Evolutionary conservation across 2,329 filamentous ascomycete species (phyloP), one percentile per base, ranked within the genome.

Genomic region (Cladosporium oxysporum): DNA sequence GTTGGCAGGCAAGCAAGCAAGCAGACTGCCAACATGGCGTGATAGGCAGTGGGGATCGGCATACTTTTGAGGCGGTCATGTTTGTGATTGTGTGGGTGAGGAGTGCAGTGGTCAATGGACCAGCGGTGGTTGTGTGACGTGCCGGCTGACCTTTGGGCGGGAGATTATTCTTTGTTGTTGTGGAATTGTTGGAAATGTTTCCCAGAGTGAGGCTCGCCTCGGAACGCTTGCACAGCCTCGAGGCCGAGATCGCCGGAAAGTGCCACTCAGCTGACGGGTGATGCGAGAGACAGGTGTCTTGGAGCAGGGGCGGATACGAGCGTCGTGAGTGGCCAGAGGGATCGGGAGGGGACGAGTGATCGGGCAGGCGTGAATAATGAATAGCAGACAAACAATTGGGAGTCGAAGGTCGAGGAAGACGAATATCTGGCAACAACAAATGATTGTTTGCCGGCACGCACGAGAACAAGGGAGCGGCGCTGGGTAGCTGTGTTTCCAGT

Each of bases 41-140:
- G 47, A 68, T 66, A 58, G 66, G 59, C n/a, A 33, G 49, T 28
- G 29, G 44, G 47, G 37, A 44, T 14, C 44, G 49, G 28, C 66
- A 55, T 61, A 71, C 70, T 69, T 70, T 71, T 52, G 70, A 68
- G 14, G 68, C 70, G 33, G 69, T 71, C 69, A 70, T 68, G 58
- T 21, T 64, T 49, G 31, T 37, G 53, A n/a, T 23, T 3, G 52
- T 49, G 37, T 35, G 62, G 1, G 53, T 18, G 41, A 49, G 23
- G 62, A n/a, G 21, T 41, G 60, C 31, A 50, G 21, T 62, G 60
- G 49, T 62, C 60, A 62, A 62, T 62, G 60, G 60, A 49, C 60
- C 61, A 37, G 33, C 33, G 61, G 50, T 14, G 29, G 49, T 21
- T 28, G 29, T 44, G 49, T 41, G 60, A 53, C n/a, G 47, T 47